phyloP scores from a whole-genome alignment of 2,329 filamentous ascomycete species.

The Trichoderma sp. region DNA sequence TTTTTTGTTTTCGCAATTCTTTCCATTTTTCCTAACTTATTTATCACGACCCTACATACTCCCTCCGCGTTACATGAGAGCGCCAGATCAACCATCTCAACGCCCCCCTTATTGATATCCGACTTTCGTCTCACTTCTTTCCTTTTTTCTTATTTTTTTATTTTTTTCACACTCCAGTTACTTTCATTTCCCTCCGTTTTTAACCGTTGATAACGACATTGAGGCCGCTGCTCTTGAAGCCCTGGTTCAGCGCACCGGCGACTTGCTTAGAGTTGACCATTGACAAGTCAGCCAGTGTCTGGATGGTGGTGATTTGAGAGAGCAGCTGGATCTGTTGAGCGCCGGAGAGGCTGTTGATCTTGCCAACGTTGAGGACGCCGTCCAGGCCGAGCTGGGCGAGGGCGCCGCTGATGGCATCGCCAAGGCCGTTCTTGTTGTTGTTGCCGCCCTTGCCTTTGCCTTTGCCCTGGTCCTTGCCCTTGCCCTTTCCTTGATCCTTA shows the following conservation, averaged over 20 bases:
- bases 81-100: conserved; percentile 1
- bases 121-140: not conserved
- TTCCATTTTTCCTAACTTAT: not conserved
- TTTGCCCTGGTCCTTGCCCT: conserved; percentile 28
- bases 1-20: not conserved
- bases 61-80: not conserved
- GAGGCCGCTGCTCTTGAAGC: conserved; percentile 31
- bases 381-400: conserved; percentile 39
- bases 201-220: conserved; percentile 24
- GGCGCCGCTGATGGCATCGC: conserved; percentile 34
- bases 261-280: conserved; percentile 35
- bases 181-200: not conserved
- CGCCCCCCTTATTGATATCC: not conserved
- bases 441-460: conserved; percentile 1
- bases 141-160: not conserved
- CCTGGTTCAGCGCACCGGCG: conserved; percentile 34
- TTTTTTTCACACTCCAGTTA: not conserved
- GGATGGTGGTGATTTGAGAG: conserved; percentile 37
- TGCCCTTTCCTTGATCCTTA: conserved; percentile 24
- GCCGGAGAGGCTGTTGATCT: conserved; percentile 37
- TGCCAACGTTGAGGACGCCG: conserved; percentile 36
- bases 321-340: conserved; percentile 37
- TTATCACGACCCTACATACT: conserved; percentile 22
- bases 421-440: conserved; percentile 29
- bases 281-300: conserved; percentile 35